phyloP scores from a whole-genome alignment of 2,329 filamentous ascomycete species.

The Penicillium sclerotigenum region DNA sequence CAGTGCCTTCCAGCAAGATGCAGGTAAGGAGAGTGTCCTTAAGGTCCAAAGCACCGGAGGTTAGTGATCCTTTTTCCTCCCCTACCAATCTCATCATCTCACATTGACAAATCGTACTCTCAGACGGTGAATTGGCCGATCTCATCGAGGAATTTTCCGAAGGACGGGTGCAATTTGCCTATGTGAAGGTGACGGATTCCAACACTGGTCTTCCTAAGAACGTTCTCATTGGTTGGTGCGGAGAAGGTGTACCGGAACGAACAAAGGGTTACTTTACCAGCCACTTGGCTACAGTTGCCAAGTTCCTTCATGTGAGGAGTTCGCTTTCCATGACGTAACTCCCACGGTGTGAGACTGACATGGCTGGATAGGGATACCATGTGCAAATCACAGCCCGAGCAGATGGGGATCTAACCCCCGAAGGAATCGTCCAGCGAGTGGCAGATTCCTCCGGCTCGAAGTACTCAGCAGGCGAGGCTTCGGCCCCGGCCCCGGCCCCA shows the following conservation, averaged over 20 bases:
- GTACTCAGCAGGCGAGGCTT: conserved; percentile 64
- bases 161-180: conserved; percentile 93
- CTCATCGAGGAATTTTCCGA: conserved; percentile 96
- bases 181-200: conserved; percentile 92
- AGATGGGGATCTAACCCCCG: conserved; percentile 80
- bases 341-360: conserved; percentile 4
- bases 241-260: conserved; percentile 94
- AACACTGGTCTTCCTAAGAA: conserved; percentile 88
- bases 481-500: conserved; percentile 49
- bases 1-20: conserved; percentile 84
- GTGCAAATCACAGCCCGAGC: conserved; percentile 95
- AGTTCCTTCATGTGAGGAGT: conserved; percentile 70
- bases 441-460: conserved; percentile 92
- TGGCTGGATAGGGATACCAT: conserved; percentile 69
- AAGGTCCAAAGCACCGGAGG: conserved; percentile 92
- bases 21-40: conserved; percentile 86
- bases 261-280: conserved; percentile 99
- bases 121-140: conserved; percentile 87
- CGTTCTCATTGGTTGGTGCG: conserved; percentile 93
- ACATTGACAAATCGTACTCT: neutral
- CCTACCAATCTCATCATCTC: neutral
- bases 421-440: conserved; percentile 87
- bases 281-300: conserved; percentile 83
- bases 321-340: neutral
- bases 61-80: conserved; percentile 42